Conservation (phyloP, 2,329 filamentous ascomycete species). For the Tolypocladium pustulatum region DNA sequence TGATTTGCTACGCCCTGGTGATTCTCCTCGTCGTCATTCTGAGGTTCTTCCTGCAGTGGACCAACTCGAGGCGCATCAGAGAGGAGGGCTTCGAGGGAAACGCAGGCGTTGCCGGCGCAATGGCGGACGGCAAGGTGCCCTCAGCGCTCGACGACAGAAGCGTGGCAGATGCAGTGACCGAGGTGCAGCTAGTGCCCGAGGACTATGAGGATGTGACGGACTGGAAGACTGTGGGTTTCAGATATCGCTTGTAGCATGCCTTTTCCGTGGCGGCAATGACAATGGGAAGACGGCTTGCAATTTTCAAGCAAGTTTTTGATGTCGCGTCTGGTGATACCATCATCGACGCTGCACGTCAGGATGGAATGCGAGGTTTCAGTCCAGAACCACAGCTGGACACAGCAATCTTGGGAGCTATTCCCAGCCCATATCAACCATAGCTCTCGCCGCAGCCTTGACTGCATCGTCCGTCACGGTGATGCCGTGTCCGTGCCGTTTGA, state of each 20-base stretch:
- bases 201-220: constrained; percentile 50
- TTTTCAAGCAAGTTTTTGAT: no score
- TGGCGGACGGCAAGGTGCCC: constrained; percentile 25
- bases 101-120: constrained; percentile 27
- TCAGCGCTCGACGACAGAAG: constrained; percentile 12
- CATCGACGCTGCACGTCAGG: no score
- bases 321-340: no score
- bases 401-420: no score
- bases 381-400: no score
- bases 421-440: no score
- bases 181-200: constrained; percentile 27
- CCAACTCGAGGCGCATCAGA: constrained; percentile 30
- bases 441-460: no score
- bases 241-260: constrained; percentile 41
- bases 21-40: constrained; percentile 31
- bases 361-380: no score
- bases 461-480: no score
- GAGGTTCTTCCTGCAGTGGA: constrained; percentile 34
- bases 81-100: constrained; percentile 35
- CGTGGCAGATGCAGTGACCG: constrained; percentile 19
- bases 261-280: no score
- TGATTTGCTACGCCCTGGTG: constrained; percentile 44
- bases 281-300: not conserved
- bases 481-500: no score
- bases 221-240: constrained; percentile 47